Evolutionary conservation across 257 asterid species (phyloP), one percentile per base, ranked within the genome.

Genomic region (Capsicum chinense): DNA sequence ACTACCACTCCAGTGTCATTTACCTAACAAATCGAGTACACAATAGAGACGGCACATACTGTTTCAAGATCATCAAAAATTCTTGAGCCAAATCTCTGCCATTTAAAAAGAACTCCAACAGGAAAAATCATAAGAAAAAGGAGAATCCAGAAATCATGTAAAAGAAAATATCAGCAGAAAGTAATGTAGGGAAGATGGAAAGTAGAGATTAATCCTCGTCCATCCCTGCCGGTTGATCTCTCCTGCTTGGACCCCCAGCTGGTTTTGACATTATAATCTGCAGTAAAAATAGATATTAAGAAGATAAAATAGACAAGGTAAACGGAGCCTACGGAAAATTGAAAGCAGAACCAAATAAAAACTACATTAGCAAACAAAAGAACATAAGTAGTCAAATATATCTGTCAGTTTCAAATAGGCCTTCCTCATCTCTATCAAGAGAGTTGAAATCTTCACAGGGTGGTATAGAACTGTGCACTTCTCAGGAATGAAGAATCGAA

Each of bases 191-290:
- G 0, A 71, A 71, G 79, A 44, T 47, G 26, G 81, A 21, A 19
- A 76, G 5, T 78, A 44, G 58, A 74, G 37, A 83, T 87, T 82
- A 89, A 58, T 89, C 93, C 66, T 91, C 92, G 58, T 85, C 79
- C 79, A 57, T 88, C 56, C 90, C 93, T 58, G 85, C 88, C 6
- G 86, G 84, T 21, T 86, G 69, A 37, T 85, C 86, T 62, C 84
- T 86, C 83, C 89, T 80, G 79, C 85, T 85, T 14, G 92, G 93
- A 58, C 93, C 93, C 59, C 93, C 93, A 50, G 93, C 93, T 33
- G 92, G 93, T 82, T 89, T 91, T 69, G 93, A 87, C 91, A 91
- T 89, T 82, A 91, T 91, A 82, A 91, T 91, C 93, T 91, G 89
- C 83, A 81, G 63, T 44, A n/a, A 60, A 73, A 48, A 19, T 21